Evolutionary conservation across 495 filamentous ascomycete species (phyloP).

Genomic region (Neohortaea acidophila): DNA sequence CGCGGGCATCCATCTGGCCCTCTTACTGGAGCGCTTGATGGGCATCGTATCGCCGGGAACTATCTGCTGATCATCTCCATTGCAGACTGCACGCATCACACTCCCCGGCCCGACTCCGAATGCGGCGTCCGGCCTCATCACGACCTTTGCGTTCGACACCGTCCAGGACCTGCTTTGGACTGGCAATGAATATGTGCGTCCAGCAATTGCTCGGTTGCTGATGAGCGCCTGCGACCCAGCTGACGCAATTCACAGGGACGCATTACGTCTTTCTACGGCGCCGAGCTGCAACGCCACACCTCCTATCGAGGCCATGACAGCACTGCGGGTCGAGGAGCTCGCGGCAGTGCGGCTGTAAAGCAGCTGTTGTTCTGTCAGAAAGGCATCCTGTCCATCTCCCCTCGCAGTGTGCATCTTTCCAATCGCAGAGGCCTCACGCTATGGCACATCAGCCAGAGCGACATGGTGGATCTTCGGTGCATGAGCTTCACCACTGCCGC

Average conservation of each 20-base stretch:
- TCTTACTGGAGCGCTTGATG: not conserved
- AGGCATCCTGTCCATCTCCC: constrained; percentile 65
- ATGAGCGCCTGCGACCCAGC: not conserved
- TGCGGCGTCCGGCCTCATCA: constrained; percentile 17
- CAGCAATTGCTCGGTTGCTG: not conserved
- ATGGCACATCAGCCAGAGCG: constrained; percentile 53
- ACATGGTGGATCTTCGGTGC: constrained; percentile 51
- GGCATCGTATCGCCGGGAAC: not conserved
- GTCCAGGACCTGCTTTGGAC: constrained; percentile 80
- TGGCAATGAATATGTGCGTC: constrained; percentile 67
- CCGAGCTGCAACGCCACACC: constrained; percentile 64
- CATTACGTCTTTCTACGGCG: constrained; percentile 69
- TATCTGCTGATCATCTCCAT: not conserved
- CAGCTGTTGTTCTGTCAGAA: constrained; percentile 77
- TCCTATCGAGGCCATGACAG: constrained; percentile 51
- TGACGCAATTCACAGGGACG: constrained; percentile 43
- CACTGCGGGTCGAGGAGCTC: constrained; percentile 22
- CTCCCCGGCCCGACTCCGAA: constrained; percentile 12
- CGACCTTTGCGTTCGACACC: constrained; percentile 72
- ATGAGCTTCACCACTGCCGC: constrained; percentile 88
- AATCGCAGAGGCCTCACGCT: constrained; percentile 60
- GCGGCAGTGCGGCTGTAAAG: constrained; percentile 52
- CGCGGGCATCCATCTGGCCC: not conserved
- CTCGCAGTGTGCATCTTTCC: constrained; percentile 71
- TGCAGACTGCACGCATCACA: constrained; percentile 1